A percentile compares a stretch with the other conserved stretches of the same genome.
phyloP scores from a whole-genome alignment of 176 grass and related monocot genomes.

The Pontederia crassipes region DNA sequence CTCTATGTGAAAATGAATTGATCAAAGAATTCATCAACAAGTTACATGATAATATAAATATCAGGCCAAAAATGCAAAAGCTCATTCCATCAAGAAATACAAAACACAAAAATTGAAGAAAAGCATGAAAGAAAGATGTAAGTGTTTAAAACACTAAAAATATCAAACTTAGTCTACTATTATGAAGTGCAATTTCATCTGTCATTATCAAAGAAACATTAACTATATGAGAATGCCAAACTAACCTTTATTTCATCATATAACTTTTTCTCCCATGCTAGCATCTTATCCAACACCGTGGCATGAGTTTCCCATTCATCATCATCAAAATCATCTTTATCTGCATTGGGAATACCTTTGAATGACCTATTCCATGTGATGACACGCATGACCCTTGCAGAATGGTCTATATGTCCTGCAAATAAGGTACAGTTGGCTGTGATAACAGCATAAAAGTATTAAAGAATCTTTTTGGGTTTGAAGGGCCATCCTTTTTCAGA shows the following conservation, averaged over 20 bases:
- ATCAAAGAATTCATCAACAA: too few species aligned
- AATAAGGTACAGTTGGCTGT: slow-evolving; percentile 4
- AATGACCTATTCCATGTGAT: slow-evolving; percentile 99
- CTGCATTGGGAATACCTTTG: slow-evolving; percentile 69
- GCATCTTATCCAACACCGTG: slow-evolving; percentile 87
- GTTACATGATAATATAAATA: too few species aligned
- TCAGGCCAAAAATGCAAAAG: too few species aligned
- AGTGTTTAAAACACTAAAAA: too few species aligned
- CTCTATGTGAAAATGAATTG: too few species aligned
- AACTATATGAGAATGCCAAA: slow-evolving; percentile 3
- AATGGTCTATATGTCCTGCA: slow-evolving; percentile 94
- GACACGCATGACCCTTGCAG: slow-evolving; percentile 95
- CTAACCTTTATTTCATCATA: slow-evolving; percentile 99
- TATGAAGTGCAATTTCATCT: too few species aligned
- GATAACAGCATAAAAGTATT: slow-evolving; percentile 15
- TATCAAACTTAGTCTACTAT: too few species aligned
- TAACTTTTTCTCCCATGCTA: slow-evolving; percentile 98
- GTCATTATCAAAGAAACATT: too few species aligned
- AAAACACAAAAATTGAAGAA: too few species aligned
- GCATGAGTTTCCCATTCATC: slow-evolving; percentile 87
- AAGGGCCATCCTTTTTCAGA: background rate
- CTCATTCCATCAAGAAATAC: too few species aligned
- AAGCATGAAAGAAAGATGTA: too few species aligned
- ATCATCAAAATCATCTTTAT: slow-evolving; percentile 86
- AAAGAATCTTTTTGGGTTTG: background rate